phyloP scores from a whole-genome alignment of 2,329 filamentous ascomycete species.

The Nemania serpens region DNA sequence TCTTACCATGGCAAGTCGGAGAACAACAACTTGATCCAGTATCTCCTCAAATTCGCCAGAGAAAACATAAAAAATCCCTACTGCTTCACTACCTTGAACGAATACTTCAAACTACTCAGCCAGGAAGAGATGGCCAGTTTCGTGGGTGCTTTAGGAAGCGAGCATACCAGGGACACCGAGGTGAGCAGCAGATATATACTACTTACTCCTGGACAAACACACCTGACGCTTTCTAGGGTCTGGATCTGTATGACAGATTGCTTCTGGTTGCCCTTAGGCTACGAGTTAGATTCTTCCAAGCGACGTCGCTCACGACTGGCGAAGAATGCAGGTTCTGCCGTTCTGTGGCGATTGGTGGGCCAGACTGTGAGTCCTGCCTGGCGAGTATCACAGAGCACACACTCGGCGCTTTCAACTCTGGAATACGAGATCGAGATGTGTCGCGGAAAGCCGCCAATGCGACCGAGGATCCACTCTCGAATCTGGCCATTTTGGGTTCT shows the following conservation, averaged over 20 bases:
- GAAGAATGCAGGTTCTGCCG: conserved; percentile 28
- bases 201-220: background rate
- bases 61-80: conserved; percentile 44
- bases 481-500: conserved; percentile 36
- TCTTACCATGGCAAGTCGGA: background rate
- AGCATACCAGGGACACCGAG: conserved; percentile 32
- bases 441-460: conserved; percentile 11
- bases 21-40: conserved; percentile 25
- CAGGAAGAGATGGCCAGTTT: conserved; percentile 47
- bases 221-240: conserved; percentile 22
- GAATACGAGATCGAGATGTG: conserved; percentile 25
- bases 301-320: conserved; percentile 16
- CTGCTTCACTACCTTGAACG: conserved; percentile 55
- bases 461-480: conserved; percentile 34
- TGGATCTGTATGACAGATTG: conserved; percentile 19
- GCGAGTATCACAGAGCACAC: conserved; percentile 29
- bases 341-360: background rate
- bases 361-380: conserved; percentile 33
- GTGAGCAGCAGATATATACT: conserved; percentile 32
- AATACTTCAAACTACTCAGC: conserved; percentile 49
- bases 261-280: conserved; percentile 24
- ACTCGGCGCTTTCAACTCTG: conserved; percentile 29
- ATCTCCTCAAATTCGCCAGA: conserved; percentile 45
- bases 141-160: conserved; percentile 37
- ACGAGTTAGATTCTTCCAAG: conserved; percentile 29